Evolutionary conservation across 2,329 filamentous ascomycete genomes (phyloP), one percentile per base, ranked within the genome.

Genomic region (Fusarium neocosmosporiellum): DNA sequence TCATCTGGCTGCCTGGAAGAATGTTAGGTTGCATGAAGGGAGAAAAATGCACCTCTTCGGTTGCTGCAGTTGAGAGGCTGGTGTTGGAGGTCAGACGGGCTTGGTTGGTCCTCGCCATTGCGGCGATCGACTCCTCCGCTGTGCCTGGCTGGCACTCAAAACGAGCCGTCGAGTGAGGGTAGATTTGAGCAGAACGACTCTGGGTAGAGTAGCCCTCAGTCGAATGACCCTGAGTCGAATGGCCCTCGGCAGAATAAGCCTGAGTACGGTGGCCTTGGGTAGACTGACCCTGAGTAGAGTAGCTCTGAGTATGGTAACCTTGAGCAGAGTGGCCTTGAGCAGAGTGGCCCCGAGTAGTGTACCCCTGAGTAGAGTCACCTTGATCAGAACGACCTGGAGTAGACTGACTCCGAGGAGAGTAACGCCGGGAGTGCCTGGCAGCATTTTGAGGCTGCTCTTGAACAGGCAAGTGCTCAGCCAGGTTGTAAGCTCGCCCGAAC

Each of bases 71-170:
- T 2, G 63, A 57, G 36, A 57, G 36, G 41, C 46, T 41, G 41
- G 63, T n/a, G 9, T 57, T 27, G 24, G 43, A 43, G 2, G 31
- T 11, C 9, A 27, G 9, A 7, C 61, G 59, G 9, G 33, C 41
- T n/a, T 50, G 48, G 22, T 58, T 54, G 11, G 24, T 9, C 29
- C 54, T 58, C 16, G 53, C 16, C 43, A 68, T 62, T 4, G 61
- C 48, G 9, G 61, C 70, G 18, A 71, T 75, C 5, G 69, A 66
- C 18, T 71, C 73, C 14, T 74, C 66, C 9, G 70, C 63, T 6
- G 64, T 73, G n/a, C 63, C 64, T 4, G 54, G 27, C 43, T 57
- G 59, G 22, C 55, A 33, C n/a, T 71, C 71, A 22, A 73, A 71
- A 2, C 62, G 66, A 36, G 64, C 70, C 14, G 54, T 50, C 13